Conservation (phyloP, 768 basidiomycete genomes). For the Panaeolus cyanescens region DNA sequence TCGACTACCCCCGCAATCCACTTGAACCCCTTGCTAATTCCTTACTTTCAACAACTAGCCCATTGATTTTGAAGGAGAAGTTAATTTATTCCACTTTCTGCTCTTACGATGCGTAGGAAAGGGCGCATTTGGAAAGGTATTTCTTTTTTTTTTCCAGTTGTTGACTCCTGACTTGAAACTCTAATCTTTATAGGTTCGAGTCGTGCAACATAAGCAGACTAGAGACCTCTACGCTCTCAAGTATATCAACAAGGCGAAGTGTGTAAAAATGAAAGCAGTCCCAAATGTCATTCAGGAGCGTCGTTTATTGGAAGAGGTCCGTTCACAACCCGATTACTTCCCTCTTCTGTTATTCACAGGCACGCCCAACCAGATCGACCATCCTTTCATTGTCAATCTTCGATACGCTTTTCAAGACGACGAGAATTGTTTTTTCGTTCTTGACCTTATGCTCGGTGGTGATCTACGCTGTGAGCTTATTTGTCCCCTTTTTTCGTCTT, state of each 20-base stretch:
- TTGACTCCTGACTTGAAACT: slow-evolving; percentile 2
- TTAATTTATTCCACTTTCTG: slow-evolving; percentile 96
- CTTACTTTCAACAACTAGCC: slow-evolving; percentile 50
- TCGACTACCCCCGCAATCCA: not conserved
- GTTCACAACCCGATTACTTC: slow-evolving; percentile 12
- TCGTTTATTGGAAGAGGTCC: slow-evolving; percentile 90
- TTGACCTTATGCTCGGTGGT: slow-evolving; percentile 96
- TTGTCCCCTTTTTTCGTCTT: not conserved
- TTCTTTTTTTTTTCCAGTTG: slow-evolving; percentile 15
- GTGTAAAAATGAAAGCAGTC: slow-evolving; percentile 98
- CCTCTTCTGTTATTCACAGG: slow-evolving; percentile 1
- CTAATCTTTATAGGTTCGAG: slow-evolving; percentile 73
- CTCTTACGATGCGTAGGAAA: slow-evolving; percentile 96
- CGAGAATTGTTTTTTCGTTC: slow-evolving; percentile 97
- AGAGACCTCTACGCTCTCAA: slow-evolving; percentile 96
- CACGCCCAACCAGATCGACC: slow-evolving; percentile 70
- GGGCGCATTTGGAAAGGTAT: slow-evolving; percentile 97
- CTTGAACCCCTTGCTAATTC: too few species aligned
- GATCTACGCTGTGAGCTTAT: slow-evolving; percentile 82
- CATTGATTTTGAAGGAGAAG: slow-evolving; percentile 93
- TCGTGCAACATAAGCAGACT: slow-evolving; percentile 99
- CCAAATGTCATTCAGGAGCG: slow-evolving; percentile 97
- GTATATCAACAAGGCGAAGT: slow-evolving; percentile 98
- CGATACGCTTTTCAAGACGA: slow-evolving; percentile 98
- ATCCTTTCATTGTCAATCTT: slow-evolving; percentile 92